Conservation (phyloP, 1,139 yeast species). For the Meyerozyma athensensis region DNA sequence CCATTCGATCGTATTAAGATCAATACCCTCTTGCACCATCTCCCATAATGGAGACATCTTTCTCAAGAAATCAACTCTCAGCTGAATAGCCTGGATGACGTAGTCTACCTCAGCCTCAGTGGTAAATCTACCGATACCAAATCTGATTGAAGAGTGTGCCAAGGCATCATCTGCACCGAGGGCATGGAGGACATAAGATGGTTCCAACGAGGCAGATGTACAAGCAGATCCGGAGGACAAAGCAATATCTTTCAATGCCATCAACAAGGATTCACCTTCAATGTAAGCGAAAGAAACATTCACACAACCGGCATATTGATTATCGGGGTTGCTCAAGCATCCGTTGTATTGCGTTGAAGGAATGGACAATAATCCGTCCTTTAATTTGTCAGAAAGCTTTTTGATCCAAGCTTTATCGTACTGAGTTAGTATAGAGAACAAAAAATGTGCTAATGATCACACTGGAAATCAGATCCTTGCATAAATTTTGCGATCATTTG, state of each 20-base stretch:
- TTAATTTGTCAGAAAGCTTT: slow-evolving; percentile 67
- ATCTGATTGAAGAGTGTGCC: slow-evolving; percentile 95
- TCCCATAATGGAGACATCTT: slow-evolving; percentile 97
- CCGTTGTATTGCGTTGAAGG: slow-evolving; percentile 93
- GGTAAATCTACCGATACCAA: slow-evolving; percentile 96
- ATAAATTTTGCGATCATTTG: slow-evolving; percentile 11
- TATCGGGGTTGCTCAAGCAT: slow-evolving; percentile 51
- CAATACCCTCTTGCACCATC: slow-evolving; percentile 98
- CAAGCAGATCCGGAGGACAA: slow-evolving; percentile 98
- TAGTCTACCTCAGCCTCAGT: slow-evolving; percentile 95
- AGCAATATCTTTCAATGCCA: slow-evolving; percentile 97
- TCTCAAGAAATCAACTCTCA: slow-evolving; percentile 86
- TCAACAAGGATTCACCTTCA: slow-evolving; percentile 94
- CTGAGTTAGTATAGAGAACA: slow-evolving; percentile 18
- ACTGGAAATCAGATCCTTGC: slow-evolving; percentile 20
- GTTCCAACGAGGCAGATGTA: slow-evolving; percentile 97
- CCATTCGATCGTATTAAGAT: slow-evolving; percentile 92
- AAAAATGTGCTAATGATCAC: neutral
- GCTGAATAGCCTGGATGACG: slow-evolving; percentile 80
- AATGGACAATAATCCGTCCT: slow-evolving; percentile 66
- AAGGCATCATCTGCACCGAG: slow-evolving; percentile 97
- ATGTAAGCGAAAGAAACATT: slow-evolving; percentile 94
- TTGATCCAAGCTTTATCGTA: slow-evolving; percentile 71
- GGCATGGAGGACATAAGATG: slow-evolving; percentile 93
- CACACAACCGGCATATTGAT: slow-evolving; percentile 85